Conservation (phyloP, 2,329 filamentous ascomycete species). For the Sporothrix dimorphospora region DNA sequence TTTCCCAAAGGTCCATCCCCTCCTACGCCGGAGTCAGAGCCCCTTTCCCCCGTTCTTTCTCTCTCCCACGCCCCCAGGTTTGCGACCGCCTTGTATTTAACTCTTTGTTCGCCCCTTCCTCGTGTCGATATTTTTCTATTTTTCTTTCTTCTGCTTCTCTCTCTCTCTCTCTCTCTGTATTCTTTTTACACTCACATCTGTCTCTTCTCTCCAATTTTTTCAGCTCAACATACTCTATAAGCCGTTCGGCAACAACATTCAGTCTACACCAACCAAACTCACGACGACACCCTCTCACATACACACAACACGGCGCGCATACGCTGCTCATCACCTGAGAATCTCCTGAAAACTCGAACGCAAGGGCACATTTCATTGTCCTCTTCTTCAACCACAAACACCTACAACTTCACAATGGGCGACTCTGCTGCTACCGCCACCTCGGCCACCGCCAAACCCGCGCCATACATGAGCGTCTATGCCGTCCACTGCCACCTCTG, state of each 20-base stretch:
- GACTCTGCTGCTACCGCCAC: neutral
- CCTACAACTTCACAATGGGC: slow-evolving; percentile 17
- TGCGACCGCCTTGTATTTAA: slow-evolving; percentile 12
- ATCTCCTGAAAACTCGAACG: neutral
- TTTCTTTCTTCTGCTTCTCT: neutral
- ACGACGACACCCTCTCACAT: neutral
- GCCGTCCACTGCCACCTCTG: slow-evolving; percentile 59
- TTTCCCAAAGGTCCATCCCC: neutral
- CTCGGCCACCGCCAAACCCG: slow-evolving; percentile 5
- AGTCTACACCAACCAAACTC: neutral
- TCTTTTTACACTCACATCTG: neutral
- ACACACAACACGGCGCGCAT: too few relatives aligned
- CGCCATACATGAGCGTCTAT: slow-evolving; percentile 40
- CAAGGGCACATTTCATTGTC: neutral
- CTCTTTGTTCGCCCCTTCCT: slow-evolving; percentile 11
- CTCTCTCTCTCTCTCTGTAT: neutral
- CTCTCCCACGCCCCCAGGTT: neutral
- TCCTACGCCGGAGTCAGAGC: neutral
- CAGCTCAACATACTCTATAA: neutral
- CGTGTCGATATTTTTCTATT: neutral
- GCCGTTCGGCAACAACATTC: neutral
- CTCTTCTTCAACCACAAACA: neutral
- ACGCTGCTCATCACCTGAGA: neutral
- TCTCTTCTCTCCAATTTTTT: neutral
- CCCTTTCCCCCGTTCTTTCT: slow-evolving; percentile 3